Evolutionary conservation across 1,284 basidiomycete species (phyloP).

Genomic region (Ganoderma resinaceum): DNA sequence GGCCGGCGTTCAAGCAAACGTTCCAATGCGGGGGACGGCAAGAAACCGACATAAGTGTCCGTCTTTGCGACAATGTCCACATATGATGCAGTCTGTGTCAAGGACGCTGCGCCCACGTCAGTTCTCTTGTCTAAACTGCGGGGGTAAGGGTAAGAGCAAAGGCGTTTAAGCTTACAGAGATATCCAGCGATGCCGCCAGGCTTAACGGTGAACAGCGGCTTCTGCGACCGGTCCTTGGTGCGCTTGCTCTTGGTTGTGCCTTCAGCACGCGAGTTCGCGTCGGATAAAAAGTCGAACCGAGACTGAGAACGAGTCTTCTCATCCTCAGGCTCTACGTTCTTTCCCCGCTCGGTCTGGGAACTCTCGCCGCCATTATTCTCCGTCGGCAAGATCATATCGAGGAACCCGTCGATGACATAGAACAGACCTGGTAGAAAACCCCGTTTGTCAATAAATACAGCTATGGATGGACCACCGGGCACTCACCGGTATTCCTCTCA

Average conservation of each 20-base stretch:
- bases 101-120: conserved; percentile 64
- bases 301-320: conserved; percentile 17
- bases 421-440: conserved; percentile 74
- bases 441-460: neutral
- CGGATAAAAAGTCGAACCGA: conserved; percentile 17
- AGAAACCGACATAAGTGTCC: conserved; percentile 95
- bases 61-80: conserved; percentile 98
- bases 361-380: conserved; percentile 39
- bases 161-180: conserved; percentile 58
- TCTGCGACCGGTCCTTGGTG: conserved; percentile 40
- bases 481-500: conserved; percentile 82
- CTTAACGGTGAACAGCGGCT: conserved; percentile 92
- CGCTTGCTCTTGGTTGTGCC: conserved; percentile 4
- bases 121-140: neutral
- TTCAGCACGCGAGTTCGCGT: conserved; percentile 9
- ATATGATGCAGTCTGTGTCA: conserved; percentile 93
- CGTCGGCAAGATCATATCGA: conserved; percentile 87
- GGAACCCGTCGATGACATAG: conserved; percentile 97
- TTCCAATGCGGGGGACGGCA: conserved; percentile 90
- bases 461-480: neutral
- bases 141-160: conserved; percentile 19
- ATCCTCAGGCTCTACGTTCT: conserved; percentile 13
- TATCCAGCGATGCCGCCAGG: conserved; percentile 99
- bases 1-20: conserved; percentile 92
- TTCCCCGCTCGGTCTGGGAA: conserved; percentile 28